phyloP scores from a whole-genome alignment of 805 yeast genomes.

The Pichia gijzeniarum region DNA sequence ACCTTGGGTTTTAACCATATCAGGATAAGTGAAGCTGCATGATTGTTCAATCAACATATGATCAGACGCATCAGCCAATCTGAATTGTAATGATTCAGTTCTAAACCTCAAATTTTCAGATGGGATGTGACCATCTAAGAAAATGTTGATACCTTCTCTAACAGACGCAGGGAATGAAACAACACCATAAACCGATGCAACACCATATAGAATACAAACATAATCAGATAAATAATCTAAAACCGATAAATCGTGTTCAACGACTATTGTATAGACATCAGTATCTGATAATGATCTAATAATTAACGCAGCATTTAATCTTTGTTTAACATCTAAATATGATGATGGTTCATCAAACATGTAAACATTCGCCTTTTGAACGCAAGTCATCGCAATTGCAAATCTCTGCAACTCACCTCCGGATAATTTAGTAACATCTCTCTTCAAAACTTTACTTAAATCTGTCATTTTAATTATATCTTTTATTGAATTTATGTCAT shows the following conservation, averaged over 20 bases:
- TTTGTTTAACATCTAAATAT: conserved; percentile 95
- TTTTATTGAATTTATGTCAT: conserved; percentile 46
- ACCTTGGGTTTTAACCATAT: conserved; percentile 87
- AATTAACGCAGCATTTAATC: conserved; percentile 93
- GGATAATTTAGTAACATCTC: conserved; percentile 85
- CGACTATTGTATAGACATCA: conserved; percentile 84
- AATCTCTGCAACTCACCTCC: conserved; percentile 99
- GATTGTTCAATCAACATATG: conserved; percentile 69
- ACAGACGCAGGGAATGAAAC: conserved; percentile 95
- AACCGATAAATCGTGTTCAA: conserved; percentile 97
- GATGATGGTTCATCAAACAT: conserved; percentile 99
- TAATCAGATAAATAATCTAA: conserved; percentile 95
- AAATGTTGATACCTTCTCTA: conserved; percentile 98
- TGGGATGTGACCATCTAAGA: conserved; percentile 96
- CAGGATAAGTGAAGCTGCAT: conserved; percentile 69
- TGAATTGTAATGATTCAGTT: conserved; percentile 90
- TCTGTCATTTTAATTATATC: conserved; percentile 65
- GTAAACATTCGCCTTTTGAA: conserved; percentile 90
- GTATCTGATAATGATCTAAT: conserved; percentile 79
- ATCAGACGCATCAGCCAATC: conserved; percentile 86
- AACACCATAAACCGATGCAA: conserved; percentile 97
- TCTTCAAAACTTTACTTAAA: conserved; percentile 64
- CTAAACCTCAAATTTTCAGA: conserved; percentile 96
- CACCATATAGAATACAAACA: conserved; percentile 95
- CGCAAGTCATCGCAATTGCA: conserved; percentile 96